Base-by-base conservation (phyloP, 2,329 filamentous ascomycete species). In the Cercospora zeae-maydis region DNA sequence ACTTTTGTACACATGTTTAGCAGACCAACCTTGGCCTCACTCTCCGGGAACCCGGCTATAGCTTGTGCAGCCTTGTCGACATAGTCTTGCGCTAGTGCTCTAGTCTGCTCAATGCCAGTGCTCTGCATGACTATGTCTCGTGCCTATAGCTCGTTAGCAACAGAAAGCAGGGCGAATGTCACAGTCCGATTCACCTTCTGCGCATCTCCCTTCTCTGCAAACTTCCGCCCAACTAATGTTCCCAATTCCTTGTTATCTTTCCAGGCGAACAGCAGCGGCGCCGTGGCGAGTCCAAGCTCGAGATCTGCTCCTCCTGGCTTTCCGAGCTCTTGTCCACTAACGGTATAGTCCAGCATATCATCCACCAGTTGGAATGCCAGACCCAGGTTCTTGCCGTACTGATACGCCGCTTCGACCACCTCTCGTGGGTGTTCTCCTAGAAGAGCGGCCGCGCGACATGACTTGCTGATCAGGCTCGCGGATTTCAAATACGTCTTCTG, bases 401-500 rank as follows among this genome's bases (percentile, higher is more conserved):
- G 78, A 75, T 99, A 99, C 1, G 93, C 91, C 9, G 92, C 90
- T 69, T 99, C 93, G 1, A 97, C 91, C 1, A 95, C 92, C 65
- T 88, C 84, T 0, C 84, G 83, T 34, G 92, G 85, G 34, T 88
- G 86, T 13, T 91, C 87, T 31, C 95, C 93, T 16, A 99, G 83
- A 51, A 99, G 80, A 2, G 95, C 93, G 2, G 95, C 86, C 0
- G 93, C 92, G 55, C 95, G 88, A 77, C 93, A 98, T 31, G 91
- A 96, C 78, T 99, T 99, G 75, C 91, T 96, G 74, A 99, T 98
- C 72, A 99, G 81, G 68, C 91, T 96, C 3, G 95, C 95, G 1
- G 92, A 96, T 81, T 99, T 99, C 70, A 99, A 84, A 74, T 99
- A 99, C 30, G 95, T 99, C 83, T 99, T 99, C 75, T 97, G 92